Evolutionary conservation across 2,329 filamentous ascomycete genomes (phyloP).

Genomic region (Arthrobotrys sphaeroides): DNA sequence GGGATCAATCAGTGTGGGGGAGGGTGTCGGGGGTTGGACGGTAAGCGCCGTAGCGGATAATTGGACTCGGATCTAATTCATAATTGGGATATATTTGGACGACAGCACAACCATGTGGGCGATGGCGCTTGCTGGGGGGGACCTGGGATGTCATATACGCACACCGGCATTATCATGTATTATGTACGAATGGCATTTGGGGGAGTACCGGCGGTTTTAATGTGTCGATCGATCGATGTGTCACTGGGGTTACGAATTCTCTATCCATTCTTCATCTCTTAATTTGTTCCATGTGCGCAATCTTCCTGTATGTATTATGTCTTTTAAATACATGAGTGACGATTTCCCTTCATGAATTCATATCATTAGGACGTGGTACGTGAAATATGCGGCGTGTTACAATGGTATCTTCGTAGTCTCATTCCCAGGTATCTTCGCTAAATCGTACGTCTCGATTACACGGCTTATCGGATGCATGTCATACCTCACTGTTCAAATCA

Average conservation of each 20-base stretch:
- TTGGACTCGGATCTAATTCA: constrained; percentile 8
- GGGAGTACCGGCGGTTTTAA: constrained; percentile 16
- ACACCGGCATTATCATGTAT: constrained; percentile 24
- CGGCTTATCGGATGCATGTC: neutral
- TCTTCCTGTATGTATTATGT: constrained; percentile 34
- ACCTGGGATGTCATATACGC: constrained; percentile 16
- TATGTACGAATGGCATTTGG: constrained; percentile 16
- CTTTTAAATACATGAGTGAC: constrained; percentile 25
- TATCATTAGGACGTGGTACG: neutral
- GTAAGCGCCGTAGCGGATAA: neutral
- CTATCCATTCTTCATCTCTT: neutral
- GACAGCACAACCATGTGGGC: neutral
- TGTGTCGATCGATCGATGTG: constrained; percentile 8
- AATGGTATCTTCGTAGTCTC: neutral
- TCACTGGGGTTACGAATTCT: constrained; percentile 3
- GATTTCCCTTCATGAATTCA: neutral
- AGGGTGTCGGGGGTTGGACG: neutral
- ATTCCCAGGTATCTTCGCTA: neutral
- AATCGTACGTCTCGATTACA: neutral
- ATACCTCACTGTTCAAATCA: neutral
- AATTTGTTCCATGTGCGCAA: neutral
- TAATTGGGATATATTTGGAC: constrained; percentile 2
- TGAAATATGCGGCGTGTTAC: neutral
- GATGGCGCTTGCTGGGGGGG: constrained; percentile 7
- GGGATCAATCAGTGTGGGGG: neutral